Base-by-base conservation (phyloP, 2,329 filamentous ascomycete species). In the Aspergillus phoenicis region DNA sequence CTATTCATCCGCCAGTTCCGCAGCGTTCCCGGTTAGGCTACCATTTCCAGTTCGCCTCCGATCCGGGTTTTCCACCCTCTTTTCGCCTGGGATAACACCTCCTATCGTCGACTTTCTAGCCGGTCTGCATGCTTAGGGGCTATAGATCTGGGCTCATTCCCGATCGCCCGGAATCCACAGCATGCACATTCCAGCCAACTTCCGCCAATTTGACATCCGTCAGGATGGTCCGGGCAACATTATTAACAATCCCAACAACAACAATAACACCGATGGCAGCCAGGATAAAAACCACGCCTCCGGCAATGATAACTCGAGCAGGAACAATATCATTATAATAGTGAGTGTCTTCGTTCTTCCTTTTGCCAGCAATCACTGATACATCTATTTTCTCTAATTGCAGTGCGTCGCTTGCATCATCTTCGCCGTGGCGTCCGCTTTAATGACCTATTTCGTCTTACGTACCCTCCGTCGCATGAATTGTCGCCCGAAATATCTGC, bases 401-500 rank as follows among this genome's bases (percentile, higher is more conserved):
- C 58, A 75, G 73, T 64, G 64, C 62, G 69, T 64, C 36, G 65
- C 73, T 26, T 63, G 63, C 48, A 67, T 78, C 38, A 66, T 77
- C 52, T 72, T 77, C 52, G 54, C 70, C 24, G 57, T 76, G 28
- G 62, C 74, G 26, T 57, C 74, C 26, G 64, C 73, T 20, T 48
- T 74, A 20, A 63, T 70, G 49, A 11, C 68, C 26, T 81, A 73
- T 66, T 73, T 79, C 52, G 62, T 74, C 52, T 68, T 79, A 17
- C 80, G 81, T n/a, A 70, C 71, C 52, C 71, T 81, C 41, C 80
- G 82, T 36, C 70, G 73, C 57, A 74, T 74, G 53, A 74, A 83
- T 62, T 78, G 73, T 58, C 75, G 81, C 28, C 82, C 83, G 2
- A 84, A 78, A 71, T 82, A 81, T 60, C 75, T 85, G 22, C 82